phyloP scores from a whole-genome alignment of 2,329 filamentous ascomycete species.

The Sporothrix variecibatus region DNA sequence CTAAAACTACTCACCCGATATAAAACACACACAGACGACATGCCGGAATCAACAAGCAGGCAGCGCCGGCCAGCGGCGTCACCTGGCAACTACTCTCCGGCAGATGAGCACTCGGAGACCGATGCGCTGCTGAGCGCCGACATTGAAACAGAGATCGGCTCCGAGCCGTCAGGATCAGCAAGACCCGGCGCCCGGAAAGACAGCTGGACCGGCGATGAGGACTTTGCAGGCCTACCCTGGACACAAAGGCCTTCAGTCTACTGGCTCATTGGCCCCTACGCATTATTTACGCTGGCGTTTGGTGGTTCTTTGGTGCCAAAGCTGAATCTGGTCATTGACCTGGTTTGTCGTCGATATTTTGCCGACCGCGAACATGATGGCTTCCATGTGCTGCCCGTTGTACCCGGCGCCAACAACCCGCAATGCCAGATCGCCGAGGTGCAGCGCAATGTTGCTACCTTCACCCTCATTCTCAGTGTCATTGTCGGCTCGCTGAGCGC shows the following conservation, averaged over 20 bases:
- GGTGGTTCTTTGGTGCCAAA: constrained; percentile 84
- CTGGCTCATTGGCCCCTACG: constrained; percentile 81
- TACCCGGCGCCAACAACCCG: constrained; percentile 69
- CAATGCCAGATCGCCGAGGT: constrained; percentile 77
- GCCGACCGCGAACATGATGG: constrained; percentile 63
- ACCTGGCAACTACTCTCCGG: not conserved
- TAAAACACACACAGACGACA: not conserved
- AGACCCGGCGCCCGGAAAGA: constrained; percentile 25
- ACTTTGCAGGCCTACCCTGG: constrained; percentile 64
- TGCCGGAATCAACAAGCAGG: not conserved
- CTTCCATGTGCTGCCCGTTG: constrained; percentile 62
- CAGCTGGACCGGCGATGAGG: constrained; percentile 53
- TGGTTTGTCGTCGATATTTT: constrained; percentile 84
- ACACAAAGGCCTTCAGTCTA: constrained; percentile 67
- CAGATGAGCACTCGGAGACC: constrained; percentile 18
- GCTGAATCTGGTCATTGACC: constrained; percentile 78
- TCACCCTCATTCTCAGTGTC: constrained; percentile 75
- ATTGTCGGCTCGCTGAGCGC: constrained; percentile 77
- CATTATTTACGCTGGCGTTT: constrained; percentile 81
- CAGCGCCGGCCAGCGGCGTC: constrained; percentile 12
- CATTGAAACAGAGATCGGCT: not conserved
- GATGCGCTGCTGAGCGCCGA: constrained; percentile 23
- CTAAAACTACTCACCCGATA: not conserved
- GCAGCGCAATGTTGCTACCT: constrained; percentile 73
- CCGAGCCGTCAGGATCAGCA: constrained; percentile 1